These are phyloP conservation scores for Didymella sp. DNA, from an alignment of 2,329 filamentous ascomycete species.

Conservation along the genomic window DNA sequence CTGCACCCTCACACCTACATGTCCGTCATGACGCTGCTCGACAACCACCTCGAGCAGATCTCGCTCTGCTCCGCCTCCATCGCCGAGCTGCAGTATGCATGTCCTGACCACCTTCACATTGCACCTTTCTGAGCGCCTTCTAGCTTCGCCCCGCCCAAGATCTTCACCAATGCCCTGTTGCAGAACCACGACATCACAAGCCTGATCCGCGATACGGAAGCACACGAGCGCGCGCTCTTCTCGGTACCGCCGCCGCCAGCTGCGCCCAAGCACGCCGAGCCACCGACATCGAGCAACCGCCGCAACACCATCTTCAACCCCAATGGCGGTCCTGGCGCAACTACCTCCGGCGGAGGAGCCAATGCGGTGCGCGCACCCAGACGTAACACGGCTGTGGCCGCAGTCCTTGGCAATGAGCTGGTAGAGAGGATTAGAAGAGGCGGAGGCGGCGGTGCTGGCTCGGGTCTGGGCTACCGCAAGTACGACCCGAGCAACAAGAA, in stretches of 20 bases:
- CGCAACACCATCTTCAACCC: conserved; percentile 58
- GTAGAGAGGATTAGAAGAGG: conserved; percentile 77
- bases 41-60: conserved; percentile 59
- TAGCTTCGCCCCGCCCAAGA: conserved; percentile 89
- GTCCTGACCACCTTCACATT: not conserved
- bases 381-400: conserved; percentile 83
- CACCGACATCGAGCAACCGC: conserved; percentile 52
- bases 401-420: conserved; percentile 85
- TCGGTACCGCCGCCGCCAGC: conserved; percentile 77
- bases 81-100: conserved; percentile 54
- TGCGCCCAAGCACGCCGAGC: conserved; percentile 55
- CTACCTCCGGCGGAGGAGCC: conserved; percentile 48
- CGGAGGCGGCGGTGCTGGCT: conserved; percentile 61
- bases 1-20: conserved; percentile 12
- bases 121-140: conserved; percentile 25
- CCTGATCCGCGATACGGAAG: conserved; percentile 92
- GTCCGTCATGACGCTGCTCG: conserved; percentile 52
- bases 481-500: conserved; percentile 61
- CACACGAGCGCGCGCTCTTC: conserved; percentile 93
- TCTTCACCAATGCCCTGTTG: conserved; percentile 93
- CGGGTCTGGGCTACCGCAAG: conserved; percentile 53
- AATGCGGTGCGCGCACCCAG: conserved; percentile 63
- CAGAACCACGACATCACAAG: conserved; percentile 90
- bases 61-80: conserved; percentile 58
- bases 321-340: conserved; percentile 37